Base-by-base conservation (phyloP, 108 stramenopile genomes). In the Cyclotella choctawhatcheeana region DNA sequence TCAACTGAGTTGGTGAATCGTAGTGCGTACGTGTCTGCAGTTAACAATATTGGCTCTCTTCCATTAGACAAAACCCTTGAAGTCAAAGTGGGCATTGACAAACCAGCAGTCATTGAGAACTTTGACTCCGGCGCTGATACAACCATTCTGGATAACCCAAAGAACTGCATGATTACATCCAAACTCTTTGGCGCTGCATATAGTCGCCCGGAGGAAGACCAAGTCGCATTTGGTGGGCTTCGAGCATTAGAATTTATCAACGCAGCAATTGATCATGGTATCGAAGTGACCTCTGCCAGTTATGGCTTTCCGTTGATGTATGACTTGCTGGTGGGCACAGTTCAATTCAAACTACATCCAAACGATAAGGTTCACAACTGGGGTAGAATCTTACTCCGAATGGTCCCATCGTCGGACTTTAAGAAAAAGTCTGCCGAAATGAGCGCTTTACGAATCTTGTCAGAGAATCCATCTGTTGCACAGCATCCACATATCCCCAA, bases 271-370 rank as follows among this genome's bases (percentile, higher is more conserved):
- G 84, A 88, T 26, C 79, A 89, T 37, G 97, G 96, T 24, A 81
- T 98, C 12, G 93, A 94, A 74, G 71, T 99, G 52, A 82, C 92
- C 16, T 96, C 95, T 2, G 77, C 89, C 26, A 84, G 88, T 64
- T 93, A 97, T 52, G 99, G 99, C 20, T 99, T 99, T 64, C 97
- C 96, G 7, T 85, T 99, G 44, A 77, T 98, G 74, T 99, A 98
- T 77, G 97, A 97, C 63, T 62, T 98, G 55, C 74, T 98, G 62
- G 97, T 93, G 1, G 93, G 93, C 29, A 96, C 95, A 14, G 91
- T 99, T 32, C 81, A 72, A 17, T 91, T 98, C 75, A 95, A 94
- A 64, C 81, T 99, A 6, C 93, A 97, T 53, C 93, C 97, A 6
- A 94, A 89, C 52, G 99, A 99, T 68, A 88, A 86, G 73, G 82